A percentile compares a stretch with the other conserved stretches of the same genome.
Conservation (phyloP, 345 rosid genomes). For the Psidium guajava region DNA sequence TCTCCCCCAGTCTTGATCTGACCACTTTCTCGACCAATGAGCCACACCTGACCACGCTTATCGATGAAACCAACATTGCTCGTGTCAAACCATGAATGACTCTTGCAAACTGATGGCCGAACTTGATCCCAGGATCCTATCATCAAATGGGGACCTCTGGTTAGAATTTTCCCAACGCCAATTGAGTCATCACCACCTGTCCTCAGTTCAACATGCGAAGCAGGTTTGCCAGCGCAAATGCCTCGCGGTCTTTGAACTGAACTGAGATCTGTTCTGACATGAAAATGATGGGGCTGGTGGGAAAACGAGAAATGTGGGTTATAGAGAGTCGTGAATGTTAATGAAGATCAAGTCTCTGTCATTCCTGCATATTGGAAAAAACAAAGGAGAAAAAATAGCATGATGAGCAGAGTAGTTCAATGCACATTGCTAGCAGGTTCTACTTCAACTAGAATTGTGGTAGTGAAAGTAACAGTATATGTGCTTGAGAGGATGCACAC, state of each 20-base stretch:
- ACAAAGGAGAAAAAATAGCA: constrained; percentile 1
- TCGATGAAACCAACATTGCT: constrained; percentile 52
- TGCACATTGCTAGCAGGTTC: not conserved
- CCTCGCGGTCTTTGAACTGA: constrained; percentile 26
- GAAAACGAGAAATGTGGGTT: constrained; percentile 24
- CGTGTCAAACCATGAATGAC: not conserved
- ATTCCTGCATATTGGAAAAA: constrained; percentile 37
- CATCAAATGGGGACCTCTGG: too few species aligned
- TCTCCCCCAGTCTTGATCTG: constrained; percentile 80
- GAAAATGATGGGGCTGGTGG: constrained; percentile 5
- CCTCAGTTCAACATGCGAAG: constrained; percentile 63
- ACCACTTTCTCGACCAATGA: constrained; percentile 55
- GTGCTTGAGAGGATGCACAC: constrained; percentile 13
- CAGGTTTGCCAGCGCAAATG: constrained; percentile 67
- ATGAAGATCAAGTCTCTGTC: constrained; percentile 85
- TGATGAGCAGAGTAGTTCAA: not conserved
- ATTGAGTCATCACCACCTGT: constrained; percentile 30
- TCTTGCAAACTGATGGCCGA: too few species aligned
- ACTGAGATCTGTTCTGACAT: not conserved
- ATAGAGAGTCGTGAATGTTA: constrained; percentile 52
- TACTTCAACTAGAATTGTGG: not conserved
- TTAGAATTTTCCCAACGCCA: constrained; percentile 29
- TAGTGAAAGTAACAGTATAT: too few species aligned
- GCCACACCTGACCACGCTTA: constrained; percentile 52
- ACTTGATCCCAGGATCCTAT: too few species aligned